These are phyloP conservation scores for Paecilomyces sp. DNA, from an alignment of 2,329 filamentous ascomycete species.

Conservation along the genomic window DNA sequence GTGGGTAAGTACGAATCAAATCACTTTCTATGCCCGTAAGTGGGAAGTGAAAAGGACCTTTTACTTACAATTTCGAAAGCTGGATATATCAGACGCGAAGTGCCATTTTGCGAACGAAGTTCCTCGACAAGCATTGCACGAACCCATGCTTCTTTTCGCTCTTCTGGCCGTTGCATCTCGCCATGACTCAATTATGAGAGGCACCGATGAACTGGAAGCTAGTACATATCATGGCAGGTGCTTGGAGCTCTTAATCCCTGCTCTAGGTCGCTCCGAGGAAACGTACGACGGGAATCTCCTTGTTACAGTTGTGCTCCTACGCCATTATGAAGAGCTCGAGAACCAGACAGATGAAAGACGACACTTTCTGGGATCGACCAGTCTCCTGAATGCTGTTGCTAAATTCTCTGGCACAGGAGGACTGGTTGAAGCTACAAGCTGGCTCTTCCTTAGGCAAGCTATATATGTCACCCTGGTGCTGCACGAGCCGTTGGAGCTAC, in stretches of 20 bases:
- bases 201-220: constrained; percentile 34
- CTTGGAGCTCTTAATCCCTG: constrained; percentile 40
- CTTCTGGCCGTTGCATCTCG: constrained; percentile 41
- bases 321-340: constrained; percentile 42
- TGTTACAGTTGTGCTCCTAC: constrained; percentile 42
- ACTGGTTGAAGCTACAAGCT: constrained; percentile 34
- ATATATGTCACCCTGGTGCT: constrained; percentile 34
- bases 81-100: constrained; percentile 26
- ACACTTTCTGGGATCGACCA: constrained; percentile 32
- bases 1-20: constrained; percentile 16
- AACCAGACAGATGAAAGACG: constrained; percentile 24
- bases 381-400: constrained; percentile 32
- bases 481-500: constrained; percentile 28
- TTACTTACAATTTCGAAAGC: constrained; percentile 11
- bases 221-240: constrained; percentile 41
- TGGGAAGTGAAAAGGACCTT: not conserved
- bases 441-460: constrained; percentile 36
- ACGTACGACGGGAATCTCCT: constrained; percentile 42
- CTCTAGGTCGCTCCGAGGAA: constrained; percentile 34
- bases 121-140: constrained; percentile 39
- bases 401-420: constrained; percentile 33
- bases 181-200: constrained; percentile 35
- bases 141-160: constrained; percentile 42
- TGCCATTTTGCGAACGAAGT: constrained; percentile 41
- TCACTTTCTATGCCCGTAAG: not conserved